These are phyloP conservation scores for Nitzschia sp. DNA, from an alignment of 108 stramenopile species.

Conservation along the genomic window DNA sequence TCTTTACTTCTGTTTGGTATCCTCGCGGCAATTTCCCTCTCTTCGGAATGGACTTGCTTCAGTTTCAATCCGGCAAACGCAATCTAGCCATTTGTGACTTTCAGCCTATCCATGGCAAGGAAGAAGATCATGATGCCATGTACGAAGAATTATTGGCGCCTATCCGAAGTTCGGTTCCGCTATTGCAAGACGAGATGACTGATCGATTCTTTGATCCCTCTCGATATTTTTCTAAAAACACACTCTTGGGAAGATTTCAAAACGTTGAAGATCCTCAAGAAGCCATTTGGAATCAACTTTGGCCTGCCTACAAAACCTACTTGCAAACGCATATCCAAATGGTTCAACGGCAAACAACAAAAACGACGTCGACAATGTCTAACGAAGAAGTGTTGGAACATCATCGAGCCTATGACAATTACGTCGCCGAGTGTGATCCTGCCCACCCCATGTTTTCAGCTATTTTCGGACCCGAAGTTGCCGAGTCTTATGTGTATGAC, in stretches of 20 bases:
- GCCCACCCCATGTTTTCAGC: conserved; percentile 59
- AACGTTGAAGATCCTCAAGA: conserved; percentile 23
- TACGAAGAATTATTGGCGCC: conserved; percentile 58
- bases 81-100: conserved; percentile 85
- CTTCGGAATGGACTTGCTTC: conserved; percentile 84
- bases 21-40: conserved; percentile 63
- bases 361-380: background rate
- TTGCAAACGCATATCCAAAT: conserved; percentile 43
- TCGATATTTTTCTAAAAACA: conserved; percentile 84
- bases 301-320: conserved; percentile 89
- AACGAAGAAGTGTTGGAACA: background rate
- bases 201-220: conserved; percentile 86
- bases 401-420: conserved; percentile 23
- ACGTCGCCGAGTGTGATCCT: conserved; percentile 64
- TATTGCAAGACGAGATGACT: conserved; percentile 78
- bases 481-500: conserved; percentile 54
- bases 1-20: conserved; percentile 62
- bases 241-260: conserved; percentile 87
- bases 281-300: conserved; percentile 52
- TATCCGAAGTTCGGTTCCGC: conserved; percentile 76
- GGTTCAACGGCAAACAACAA: background rate
- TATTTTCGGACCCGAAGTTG: conserved; percentile 54
- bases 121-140: conserved; percentile 39
- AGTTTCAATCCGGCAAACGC: conserved; percentile 69
- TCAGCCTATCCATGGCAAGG: conserved; percentile 78